These are phyloP conservation scores for Paramecium primaurelia DNA, from an alignment of 73 alveolate species.

Conservation along the genomic window DNA sequence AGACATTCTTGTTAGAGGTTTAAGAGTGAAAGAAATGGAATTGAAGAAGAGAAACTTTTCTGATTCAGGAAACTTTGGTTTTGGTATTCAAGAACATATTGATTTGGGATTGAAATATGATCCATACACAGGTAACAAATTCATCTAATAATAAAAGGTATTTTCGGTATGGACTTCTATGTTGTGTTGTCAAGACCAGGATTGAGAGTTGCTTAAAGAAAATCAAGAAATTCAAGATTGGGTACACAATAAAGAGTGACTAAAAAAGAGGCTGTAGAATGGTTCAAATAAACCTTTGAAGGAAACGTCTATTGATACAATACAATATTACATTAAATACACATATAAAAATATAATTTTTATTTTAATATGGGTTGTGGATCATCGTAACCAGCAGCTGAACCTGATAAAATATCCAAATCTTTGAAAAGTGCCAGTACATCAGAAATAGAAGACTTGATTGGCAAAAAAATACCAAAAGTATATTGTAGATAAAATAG, in stretches of 20 bases:
- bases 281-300: slow-evolving; percentile 66
- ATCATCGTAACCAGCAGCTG: slow-evolving; percentile 8
- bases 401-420: background rate
- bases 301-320: slow-evolving; percentile 66
- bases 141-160: slow-evolving; percentile 34
- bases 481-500: background rate
- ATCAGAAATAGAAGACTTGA: slow-evolving; percentile 45
- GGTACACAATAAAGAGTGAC: slow-evolving; percentile 65
- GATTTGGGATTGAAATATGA: slow-evolving; percentile 84
- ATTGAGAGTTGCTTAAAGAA: slow-evolving; percentile 68
- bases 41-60: slow-evolving; percentile 70
- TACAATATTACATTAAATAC: slow-evolving; percentile 29
- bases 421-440: slow-evolving; percentile 5
- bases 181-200: slow-evolving; percentile 77
- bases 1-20: slow-evolving; percentile 73
- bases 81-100: slow-evolving; percentile 80
- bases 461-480: slow-evolving; percentile 32
- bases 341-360: background rate
- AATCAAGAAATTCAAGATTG: slow-evolving; percentile 58
- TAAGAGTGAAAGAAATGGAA: slow-evolving; percentile 81
- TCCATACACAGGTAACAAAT: slow-evolving; percentile 63
- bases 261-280: slow-evolving; percentile 60
- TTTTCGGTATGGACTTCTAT: slow-evolving; percentile 83
- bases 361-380: slow-evolving; percentile 53
- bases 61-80: slow-evolving; percentile 76